Evolutionary conservation across 108 stramenopile genomes (phyloP), one percentile per base, ranked within the genome.

Genomic region (Parietichytrium sp.): DNA sequence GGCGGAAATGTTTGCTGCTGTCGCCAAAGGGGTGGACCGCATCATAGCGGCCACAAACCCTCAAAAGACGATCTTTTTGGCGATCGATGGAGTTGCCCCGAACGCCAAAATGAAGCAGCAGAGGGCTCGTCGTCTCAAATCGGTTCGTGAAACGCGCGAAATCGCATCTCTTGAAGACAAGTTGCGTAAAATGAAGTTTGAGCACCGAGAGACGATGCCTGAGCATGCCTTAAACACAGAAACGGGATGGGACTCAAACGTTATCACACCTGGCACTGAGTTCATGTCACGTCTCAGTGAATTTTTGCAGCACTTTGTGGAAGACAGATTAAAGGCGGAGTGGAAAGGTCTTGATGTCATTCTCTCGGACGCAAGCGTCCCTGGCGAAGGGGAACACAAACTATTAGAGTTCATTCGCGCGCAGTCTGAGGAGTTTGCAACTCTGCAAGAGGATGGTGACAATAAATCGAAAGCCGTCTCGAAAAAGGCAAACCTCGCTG

Each of bases 61-160:
- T 4, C 90, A 92, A 3, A 90, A 91, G 83, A 80, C 95, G 10
- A 85, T 98, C 79, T 96, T 94, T 83, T 83, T 98, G 51, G 97
- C 95, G 80, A 93, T 98, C 84, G 97, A 98, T 84, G 97, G 97
- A 10, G 96, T 96, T 1, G 97, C 97, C 13, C 97, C 97, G 29
- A 87, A 95, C 23, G 97, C 97, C 30, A 98, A 98, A 80, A 95
- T 98, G 94, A 95, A 96, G 83, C 97, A 98, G 82, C 97, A 98
- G 84, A 90, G 95, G 13, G 84, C 92, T 0, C 90, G 98, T 48
- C 95, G 98, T 31, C 97, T 97, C 83, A 91, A 94, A 3, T 87
- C 95, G 2, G 97, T 97, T 2, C 94, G 96, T 84, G 98, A 98
- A 82, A 93, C 94, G 1, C 80, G 92, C 49, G 98, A 99, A 83